A percentile compares a stretch with the other conserved stretches of the same genome.
phyloP scores from a whole-genome alignment of 495 filamentous ascomycete species.

The Neurospora cerealis region DNA sequence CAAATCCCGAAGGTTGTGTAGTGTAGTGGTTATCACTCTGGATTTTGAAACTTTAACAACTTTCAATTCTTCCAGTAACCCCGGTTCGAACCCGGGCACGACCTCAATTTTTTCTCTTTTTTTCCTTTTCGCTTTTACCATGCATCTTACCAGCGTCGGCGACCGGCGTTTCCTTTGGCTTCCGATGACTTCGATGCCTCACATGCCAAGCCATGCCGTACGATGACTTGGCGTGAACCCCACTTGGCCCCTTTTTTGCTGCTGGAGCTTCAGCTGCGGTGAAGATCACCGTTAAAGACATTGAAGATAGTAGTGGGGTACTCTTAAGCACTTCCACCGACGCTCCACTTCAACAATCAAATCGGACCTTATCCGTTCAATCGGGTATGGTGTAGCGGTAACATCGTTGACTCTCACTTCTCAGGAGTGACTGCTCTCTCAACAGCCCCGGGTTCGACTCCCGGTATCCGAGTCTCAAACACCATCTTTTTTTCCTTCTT shows the following conservation, averaged over 20 bases:
- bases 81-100: not conserved
- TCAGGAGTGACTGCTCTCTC: too few species aligned
- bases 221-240: not conserved
- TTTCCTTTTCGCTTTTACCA: not conserved
- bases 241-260: not conserved
- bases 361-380: not conserved
- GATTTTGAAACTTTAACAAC: not conserved
- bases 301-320: not conserved
- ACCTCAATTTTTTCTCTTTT: not conserved
- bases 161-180: not conserved
- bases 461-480: not conserved
- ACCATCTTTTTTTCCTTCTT: not conserved
- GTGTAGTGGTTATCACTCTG: not conserved
- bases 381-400: not conserved
- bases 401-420: not conserved
- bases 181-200: not conserved
- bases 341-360: not conserved
- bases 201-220: not conserved
- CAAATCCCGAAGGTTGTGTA: not conserved
- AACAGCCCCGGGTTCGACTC: not conserved
- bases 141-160: not conserved
- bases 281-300: not conserved
- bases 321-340: not conserved
- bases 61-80: not conserved
- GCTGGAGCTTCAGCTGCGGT: not conserved